Percentiles rank a stretch among this genome's conserved stretches.
phyloP scores from a whole-genome alignment of 2,329 filamentous ascomycete genomes.

The Venturia aucupariae region DNA sequence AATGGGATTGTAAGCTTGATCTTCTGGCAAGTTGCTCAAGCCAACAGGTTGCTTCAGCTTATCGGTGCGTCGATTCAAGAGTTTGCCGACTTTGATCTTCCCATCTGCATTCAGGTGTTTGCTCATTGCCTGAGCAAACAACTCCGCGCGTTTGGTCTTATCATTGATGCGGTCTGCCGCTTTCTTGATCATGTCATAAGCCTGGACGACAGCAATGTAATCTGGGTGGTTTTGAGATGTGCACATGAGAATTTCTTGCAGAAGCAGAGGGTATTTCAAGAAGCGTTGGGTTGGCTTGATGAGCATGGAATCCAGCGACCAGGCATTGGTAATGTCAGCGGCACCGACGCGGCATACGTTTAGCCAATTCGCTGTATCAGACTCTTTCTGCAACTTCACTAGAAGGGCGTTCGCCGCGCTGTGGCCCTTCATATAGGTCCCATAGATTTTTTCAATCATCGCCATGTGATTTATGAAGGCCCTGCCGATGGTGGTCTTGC shows the following conservation, averaged over 20 bases:
- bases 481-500: conserved; percentile 48
- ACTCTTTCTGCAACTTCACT: conserved; percentile 43
- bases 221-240: conserved; percentile 82
- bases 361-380: conserved; percentile 69
- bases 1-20: conserved; percentile 69
- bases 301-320: conserved; percentile 90
- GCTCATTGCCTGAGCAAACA: conserved; percentile 80
- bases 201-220: conserved; percentile 57
- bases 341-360: conserved; percentile 88
- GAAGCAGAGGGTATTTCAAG: conserved; percentile 83
- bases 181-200: conserved; percentile 58
- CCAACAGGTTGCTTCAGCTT: conserved; percentile 68
- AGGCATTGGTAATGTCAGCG: conserved; percentile 83
- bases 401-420: conserved; percentile 55
- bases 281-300: conserved; percentile 96
- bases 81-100: conserved; percentile 60
- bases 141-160: conserved; percentile 86
- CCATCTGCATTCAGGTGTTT: conserved; percentile 92
- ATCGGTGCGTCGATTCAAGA: conserved; percentile 81
- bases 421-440: conserved; percentile 56
- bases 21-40: conserved; percentile 57
- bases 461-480: conserved; percentile 47
- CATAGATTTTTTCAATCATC: conserved; percentile 56
- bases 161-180: conserved; percentile 72
- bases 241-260: conserved; percentile 68